These are phyloP conservation scores for Fusarium newnesense DNA, from an alignment of 2,329 filamentous ascomycete species.

Conservation along the genomic window DNA sequence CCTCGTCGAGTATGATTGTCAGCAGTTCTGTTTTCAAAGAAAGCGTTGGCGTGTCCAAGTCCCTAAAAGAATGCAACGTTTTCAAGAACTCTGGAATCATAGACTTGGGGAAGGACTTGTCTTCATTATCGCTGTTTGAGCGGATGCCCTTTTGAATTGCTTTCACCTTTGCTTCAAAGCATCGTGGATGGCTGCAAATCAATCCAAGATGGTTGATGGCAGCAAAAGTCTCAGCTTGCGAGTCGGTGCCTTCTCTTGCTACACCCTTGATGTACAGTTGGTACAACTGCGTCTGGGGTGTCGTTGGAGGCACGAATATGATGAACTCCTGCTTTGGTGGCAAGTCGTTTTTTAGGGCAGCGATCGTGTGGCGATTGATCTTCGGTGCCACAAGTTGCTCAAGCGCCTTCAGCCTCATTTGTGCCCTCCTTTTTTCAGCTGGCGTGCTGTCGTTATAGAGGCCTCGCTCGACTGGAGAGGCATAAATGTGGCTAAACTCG, in stretches of 20 bases:
- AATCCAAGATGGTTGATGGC: slow-evolving; percentile 54
- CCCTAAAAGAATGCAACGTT: slow-evolving; percentile 50
- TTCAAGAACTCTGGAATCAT: slow-evolving; percentile 47
- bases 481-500: slow-evolving; percentile 78
- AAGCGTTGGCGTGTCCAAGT: slow-evolving; percentile 58
- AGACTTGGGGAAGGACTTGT: slow-evolving; percentile 37
- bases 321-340: slow-evolving; percentile 85
- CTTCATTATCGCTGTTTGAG: not conserved
- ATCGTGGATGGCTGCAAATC: slow-evolving; percentile 64
- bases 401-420: slow-evolving; percentile 76
- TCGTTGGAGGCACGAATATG: slow-evolving; percentile 76
- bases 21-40: slow-evolving; percentile 78
- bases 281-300: slow-evolving; percentile 73
- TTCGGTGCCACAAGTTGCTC: slow-evolving; percentile 80
- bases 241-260: not conserved
- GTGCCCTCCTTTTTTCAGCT: slow-evolving; percentile 65
- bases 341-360: slow-evolving; percentile 71
- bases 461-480: slow-evolving; percentile 77
- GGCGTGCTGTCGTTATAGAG: slow-evolving; percentile 71
- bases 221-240: slow-evolving; percentile 48
- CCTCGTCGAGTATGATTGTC: slow-evolving; percentile 74
- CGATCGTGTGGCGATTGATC: slow-evolving; percentile 78
- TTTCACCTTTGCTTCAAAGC: slow-evolving; percentile 53
- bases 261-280: slow-evolving; percentile 53
- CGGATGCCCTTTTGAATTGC: slow-evolving; percentile 8